Base-by-base conservation (phyloP, 768 basidiomycete genomes). In the Tulasnella calospora region DNA sequence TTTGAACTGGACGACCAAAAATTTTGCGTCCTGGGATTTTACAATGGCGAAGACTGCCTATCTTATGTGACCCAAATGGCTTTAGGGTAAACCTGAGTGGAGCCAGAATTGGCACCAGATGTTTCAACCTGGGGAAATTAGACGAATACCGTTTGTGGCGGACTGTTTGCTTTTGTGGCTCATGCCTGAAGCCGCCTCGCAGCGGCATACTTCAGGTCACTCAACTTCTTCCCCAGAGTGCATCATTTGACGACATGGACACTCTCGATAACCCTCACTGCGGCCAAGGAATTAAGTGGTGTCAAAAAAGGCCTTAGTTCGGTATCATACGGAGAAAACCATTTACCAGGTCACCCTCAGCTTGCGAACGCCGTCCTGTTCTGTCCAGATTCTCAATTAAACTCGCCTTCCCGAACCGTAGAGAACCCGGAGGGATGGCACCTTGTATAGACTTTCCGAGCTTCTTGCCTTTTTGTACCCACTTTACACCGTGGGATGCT, bases 221-320 rank as follows among this genome's bases (percentile, higher is more conserved):
- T 41, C 7, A 40, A 40, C 38, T 33, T 35, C 38, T 33, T 35
- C 13, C 33, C 33, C 15, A 0, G 30, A 35, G 13, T 67, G 61
- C 61, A 67, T 67, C 61, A 67, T 67, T 35, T 67, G 61, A 35
- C 61, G 61, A 9, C 61, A 67, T 13, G 1, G 17, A 3, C 15
- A 30, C 33, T 30, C 27, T 35, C 17, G 19, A 15, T 33, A n/a
- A 51, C 33, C 30, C 61, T 67, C 61, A 17, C 27, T 27, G 7
- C 51, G 51, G 23, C 51, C 51, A 51, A 51, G 51, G 51, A n/a
- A 51, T 5, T 23, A 15, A 19, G 44, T 51, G 21, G 51, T 51
- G 61, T 67, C 61, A 33, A 67, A 67, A 67, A 67, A 67, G 61
- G 61, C 35, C 61, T 67, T 67, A 67, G 61, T 67, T 67, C 61